Base-by-base conservation (phyloP, 2,329 filamentous ascomycete species). In the Apiospora phragmitis region DNA sequence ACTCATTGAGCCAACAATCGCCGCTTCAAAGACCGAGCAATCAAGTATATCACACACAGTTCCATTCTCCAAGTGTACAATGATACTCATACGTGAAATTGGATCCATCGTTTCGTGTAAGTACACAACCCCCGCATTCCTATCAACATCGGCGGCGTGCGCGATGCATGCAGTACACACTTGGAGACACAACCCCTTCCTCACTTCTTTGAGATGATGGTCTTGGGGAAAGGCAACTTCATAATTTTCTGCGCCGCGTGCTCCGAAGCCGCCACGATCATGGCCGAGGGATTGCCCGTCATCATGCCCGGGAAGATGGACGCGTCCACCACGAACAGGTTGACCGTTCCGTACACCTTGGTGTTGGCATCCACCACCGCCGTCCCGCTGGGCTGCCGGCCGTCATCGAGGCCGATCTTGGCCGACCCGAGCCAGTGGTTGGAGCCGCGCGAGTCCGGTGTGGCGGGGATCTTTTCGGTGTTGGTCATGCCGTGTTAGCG, bases 231-330 rank as follows among this genome's bases (percentile, higher is more conserved):
- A 38, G 55, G 55, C 55, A 62, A 38, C 32, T 62, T 62, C 72
- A 73, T 78, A 35, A 81, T 79, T 41, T 70, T 74, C 70, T 79
- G 76, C 12, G 77, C 75, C 1, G 83, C 83, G 26, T 79, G 79
- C 75, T 84, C 83, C 12, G 82, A 77, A 4, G 78, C 80, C 21
- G 80, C 77, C 18, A 84, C 80, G 59, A 84, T 82, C 73, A 82
- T 82, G 11, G 81, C 75, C n/a, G 81, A 79, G 0, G 91, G 92
- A 80, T 94, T 94, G 24, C 90, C 89, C 0, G 90, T 90, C 3
- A 90, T 85, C 74, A 92, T 88, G 73, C 91, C 91, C 0, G 91
- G 91, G 81, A 92, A 91, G 75, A 93, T 90, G 71, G 87, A 88
- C 0, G 88, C 91, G 75, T 93, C 91, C 4, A 93, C 89, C 21